phyloP scores from a whole-genome alignment of 2,329 filamentous ascomycete genomes.

The Sporothrix sp. region DNA sequence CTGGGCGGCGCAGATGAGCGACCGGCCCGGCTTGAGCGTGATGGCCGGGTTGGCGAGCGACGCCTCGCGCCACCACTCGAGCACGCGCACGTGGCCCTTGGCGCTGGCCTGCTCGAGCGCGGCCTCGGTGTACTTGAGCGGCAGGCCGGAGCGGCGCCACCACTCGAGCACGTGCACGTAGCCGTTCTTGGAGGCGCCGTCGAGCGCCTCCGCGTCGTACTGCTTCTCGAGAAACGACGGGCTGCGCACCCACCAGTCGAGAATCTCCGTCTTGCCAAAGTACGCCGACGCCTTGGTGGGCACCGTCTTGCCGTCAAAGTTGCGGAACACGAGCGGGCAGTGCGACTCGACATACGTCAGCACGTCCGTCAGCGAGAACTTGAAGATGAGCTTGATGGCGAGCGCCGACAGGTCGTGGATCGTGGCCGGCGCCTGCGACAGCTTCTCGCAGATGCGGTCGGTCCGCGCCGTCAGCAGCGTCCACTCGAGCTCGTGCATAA shows the following conservation, averaged over 20 bases:
- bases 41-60: constrained; percentile 29
- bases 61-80: constrained; percentile 87
- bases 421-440: constrained; percentile 60
- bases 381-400: constrained; percentile 81
- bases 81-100: constrained; percentile 72
- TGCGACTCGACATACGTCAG: constrained; percentile 58
- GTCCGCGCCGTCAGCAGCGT: constrained; percentile 66
- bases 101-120: constrained; percentile 81
- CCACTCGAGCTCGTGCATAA: constrained; percentile 75
- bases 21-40: constrained; percentile 70
- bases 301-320: constrained; percentile 74
- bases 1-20: constrained; percentile 74
- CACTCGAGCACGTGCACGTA: constrained; percentile 85
- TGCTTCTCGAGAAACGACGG: constrained; percentile 76
- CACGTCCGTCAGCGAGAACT: constrained; percentile 74
- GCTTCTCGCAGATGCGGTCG: constrained; percentile 60
- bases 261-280: constrained; percentile 72
- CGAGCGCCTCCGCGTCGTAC: constrained; percentile 75
- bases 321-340: constrained; percentile 66
- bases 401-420: constrained; percentile 66
- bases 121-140: constrained; percentile 74
- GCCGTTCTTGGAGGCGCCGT: constrained; percentile 77
- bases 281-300: constrained; percentile 82
- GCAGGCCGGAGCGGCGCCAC: constrained; percentile 66
- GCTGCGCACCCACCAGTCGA: constrained; percentile 86